Conservation (phyloP, 2,329 filamentous ascomycete species). For the Arthrobotrys conoides region DNA sequence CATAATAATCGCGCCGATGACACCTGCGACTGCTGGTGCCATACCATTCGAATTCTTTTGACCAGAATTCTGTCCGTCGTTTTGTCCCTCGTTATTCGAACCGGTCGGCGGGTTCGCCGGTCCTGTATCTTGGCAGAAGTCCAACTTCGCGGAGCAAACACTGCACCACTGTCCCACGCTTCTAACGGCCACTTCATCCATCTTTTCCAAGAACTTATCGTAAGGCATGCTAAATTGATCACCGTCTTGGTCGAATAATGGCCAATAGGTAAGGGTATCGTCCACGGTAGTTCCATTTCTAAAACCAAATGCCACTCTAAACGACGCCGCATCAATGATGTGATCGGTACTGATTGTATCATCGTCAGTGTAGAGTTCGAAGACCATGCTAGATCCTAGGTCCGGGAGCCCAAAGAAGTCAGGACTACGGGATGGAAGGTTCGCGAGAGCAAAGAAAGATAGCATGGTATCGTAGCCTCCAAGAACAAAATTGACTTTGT, state of each 20-base stretch:
- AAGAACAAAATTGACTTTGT: slow-evolving; percentile 47
- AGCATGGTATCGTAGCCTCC: slow-evolving; percentile 52
- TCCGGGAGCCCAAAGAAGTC: slow-evolving; percentile 53
- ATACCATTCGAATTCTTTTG: slow-evolving; percentile 16
- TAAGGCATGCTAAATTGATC: slow-evolving; percentile 33
- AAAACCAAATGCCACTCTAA: slow-evolving; percentile 56
- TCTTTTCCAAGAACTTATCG: slow-evolving; percentile 36
- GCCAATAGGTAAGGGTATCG: slow-evolving; percentile 59
- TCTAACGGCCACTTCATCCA: slow-evolving; percentile 20
- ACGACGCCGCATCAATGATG: not conserved
- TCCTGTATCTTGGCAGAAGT: slow-evolving; percentile 23
- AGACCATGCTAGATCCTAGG: slow-evolving; percentile 56
- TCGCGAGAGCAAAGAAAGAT: slow-evolving; percentile 51
- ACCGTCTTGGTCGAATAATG: slow-evolving; percentile 44
- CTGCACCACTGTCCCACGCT: slow-evolving; percentile 42
- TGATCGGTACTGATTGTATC: slow-evolving; percentile 17
- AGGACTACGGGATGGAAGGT: slow-evolving; percentile 48
- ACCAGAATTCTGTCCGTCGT: not conserved
- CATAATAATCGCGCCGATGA: slow-evolving; percentile 52
- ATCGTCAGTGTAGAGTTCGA: slow-evolving; percentile 58
- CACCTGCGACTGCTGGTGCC: slow-evolving; percentile 46
- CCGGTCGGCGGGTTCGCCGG: slow-evolving; percentile 5
- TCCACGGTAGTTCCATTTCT: slow-evolving; percentile 50
- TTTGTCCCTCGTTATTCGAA: not conserved
- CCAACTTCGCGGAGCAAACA: slow-evolving; percentile 15